phyloP scores from a whole-genome alignment of 2,329 filamentous ascomycete genomes.

The Beauveria bassiana region DNA sequence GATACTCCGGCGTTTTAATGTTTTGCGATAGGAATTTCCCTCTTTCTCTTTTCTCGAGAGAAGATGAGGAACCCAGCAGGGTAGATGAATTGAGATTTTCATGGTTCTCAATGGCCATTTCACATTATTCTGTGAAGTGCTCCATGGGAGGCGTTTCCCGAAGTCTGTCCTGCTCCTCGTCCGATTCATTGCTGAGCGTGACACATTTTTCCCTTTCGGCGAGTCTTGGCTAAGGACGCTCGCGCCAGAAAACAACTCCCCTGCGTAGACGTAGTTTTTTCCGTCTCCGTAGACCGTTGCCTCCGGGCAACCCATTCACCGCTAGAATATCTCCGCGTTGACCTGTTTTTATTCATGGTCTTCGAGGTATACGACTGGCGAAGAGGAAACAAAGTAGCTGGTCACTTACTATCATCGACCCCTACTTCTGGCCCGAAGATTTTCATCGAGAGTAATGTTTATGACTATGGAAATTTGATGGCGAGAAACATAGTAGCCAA shows the following conservation, averaged over 20 bases:
- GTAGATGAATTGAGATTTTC: slow-evolving; percentile 35
- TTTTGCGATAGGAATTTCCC: slow-evolving; percentile 11
- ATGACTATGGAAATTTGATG: slow-evolving; percentile 78
- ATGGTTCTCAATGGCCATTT: slow-evolving; percentile 64
- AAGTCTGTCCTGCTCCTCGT: slow-evolving; percentile 37
- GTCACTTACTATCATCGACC: slow-evolving; percentile 39
- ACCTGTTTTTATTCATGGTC: slow-evolving; percentile 59
- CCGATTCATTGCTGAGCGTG: slow-evolving; percentile 8
- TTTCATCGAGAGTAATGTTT: slow-evolving; percentile 52
- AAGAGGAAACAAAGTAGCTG: slow-evolving; percentile 56
- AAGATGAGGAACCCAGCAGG: slow-evolving; percentile 18
- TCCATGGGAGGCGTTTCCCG: slow-evolving; percentile 71
- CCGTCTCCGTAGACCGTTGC: neutral
- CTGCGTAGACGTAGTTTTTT: neutral
- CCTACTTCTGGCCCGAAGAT: slow-evolving; percentile 72
- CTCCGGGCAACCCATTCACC: slow-evolving; percentile 26
- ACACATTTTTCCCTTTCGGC: slow-evolving; percentile 10
- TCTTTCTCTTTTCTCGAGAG: neutral
- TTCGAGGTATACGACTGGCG: slow-evolving; percentile 92
- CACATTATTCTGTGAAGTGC: slow-evolving; percentile 58
- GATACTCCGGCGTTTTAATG: slow-evolving; percentile 28
- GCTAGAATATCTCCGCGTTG: slow-evolving; percentile 87
- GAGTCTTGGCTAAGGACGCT: slow-evolving; percentile 6
- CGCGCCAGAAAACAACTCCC: neutral
- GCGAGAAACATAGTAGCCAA: slow-evolving; percentile 57